Evolutionary conservation across 352 stramenopile species (phyloP), one percentile per base, ranked within the genome.

Genomic region (Phytopythium boreale): DNA sequence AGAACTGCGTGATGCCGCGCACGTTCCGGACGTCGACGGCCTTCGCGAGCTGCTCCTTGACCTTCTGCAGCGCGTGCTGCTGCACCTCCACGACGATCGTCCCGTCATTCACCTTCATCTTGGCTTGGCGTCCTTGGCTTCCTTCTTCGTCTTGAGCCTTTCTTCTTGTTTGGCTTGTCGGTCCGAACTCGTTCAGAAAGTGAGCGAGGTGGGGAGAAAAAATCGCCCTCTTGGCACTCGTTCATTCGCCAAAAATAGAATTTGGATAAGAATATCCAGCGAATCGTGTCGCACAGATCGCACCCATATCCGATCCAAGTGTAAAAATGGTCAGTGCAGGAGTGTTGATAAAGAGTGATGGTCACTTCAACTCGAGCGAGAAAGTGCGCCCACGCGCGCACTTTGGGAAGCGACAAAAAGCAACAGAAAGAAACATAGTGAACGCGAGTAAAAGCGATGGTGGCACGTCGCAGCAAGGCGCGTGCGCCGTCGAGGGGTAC

Each of bases 1-100:
- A 91, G 75, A 95, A 95, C 34, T 87, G 73, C 43, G 80, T 72
- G 64, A 95, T 67, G n/a, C 87, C 87, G 56, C 87, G 84, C 58
- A 93, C 77, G 66, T 95, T 95, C 44, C 75, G 76, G 34, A 93
- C 68, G 55, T 89, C 84, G 51, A 91, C 66, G 34, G 88, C 68
- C 69, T 91, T 77, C 26, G 77, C 46, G 24, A 95, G 52, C 65
- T 91, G 75, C 47, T 88, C 85, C 70, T 84, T 84, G 50, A 90
- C 46, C 60, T 85, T 82, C 59, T 82, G 71, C 60, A 95, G 56
- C 63, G 72, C 77, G 68, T 89, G 75, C 63, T 79, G 72, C 41
- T 77, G 81, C 59, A 88, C 75, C 62, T 90, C 82, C 8, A 90
- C 80, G 26, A 79, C 78, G 68, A 92, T 90, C 64, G 74, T 85